phyloP scores from a whole-genome alignment of 2,329 filamentous ascomycete genomes.

The Tolypocladium tropicale region DNA sequence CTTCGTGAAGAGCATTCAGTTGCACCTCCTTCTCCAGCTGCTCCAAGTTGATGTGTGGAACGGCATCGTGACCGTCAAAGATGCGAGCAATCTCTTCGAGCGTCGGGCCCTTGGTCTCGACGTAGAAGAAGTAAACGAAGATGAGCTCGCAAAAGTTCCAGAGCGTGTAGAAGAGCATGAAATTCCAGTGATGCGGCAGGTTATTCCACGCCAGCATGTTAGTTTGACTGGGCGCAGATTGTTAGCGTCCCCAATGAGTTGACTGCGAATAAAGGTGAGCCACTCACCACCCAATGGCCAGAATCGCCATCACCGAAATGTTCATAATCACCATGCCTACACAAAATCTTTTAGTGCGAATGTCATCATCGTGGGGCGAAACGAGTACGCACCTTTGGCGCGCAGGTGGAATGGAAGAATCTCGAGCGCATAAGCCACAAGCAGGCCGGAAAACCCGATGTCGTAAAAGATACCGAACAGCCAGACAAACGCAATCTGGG shows the following conservation, averaged over 20 bases:
- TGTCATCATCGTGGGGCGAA: neutral
- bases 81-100: constrained; percentile 36
- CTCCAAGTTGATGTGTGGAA: constrained; percentile 42
- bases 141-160: constrained; percentile 51
- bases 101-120: constrained; percentile 61
- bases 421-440: constrained; percentile 48
- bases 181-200: constrained; percentile 50
- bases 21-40: constrained; percentile 43
- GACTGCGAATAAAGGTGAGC: neutral
- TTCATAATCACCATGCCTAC: constrained; percentile 53
- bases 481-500: constrained; percentile 49
- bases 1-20: constrained; percentile 11
- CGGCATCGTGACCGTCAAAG: constrained; percentile 55
- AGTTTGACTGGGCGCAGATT: constrained; percentile 28
- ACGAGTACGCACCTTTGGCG: constrained; percentile 32
- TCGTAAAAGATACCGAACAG: constrained; percentile 50
- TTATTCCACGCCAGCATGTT: constrained; percentile 54
- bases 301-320: constrained; percentile 49
- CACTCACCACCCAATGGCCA: constrained; percentile 50
- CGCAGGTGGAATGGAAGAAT: constrained; percentile 48
- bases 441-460: constrained; percentile 47
- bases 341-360: neutral
- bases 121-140: constrained; percentile 57
- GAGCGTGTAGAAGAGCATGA: constrained; percentile 55
- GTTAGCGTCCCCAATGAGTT: neutral